Evolutionary conservation across 306 rosid species (phyloP), one percentile per base, ranked within the genome.

Genomic region (Alnus glutinosa): DNA sequence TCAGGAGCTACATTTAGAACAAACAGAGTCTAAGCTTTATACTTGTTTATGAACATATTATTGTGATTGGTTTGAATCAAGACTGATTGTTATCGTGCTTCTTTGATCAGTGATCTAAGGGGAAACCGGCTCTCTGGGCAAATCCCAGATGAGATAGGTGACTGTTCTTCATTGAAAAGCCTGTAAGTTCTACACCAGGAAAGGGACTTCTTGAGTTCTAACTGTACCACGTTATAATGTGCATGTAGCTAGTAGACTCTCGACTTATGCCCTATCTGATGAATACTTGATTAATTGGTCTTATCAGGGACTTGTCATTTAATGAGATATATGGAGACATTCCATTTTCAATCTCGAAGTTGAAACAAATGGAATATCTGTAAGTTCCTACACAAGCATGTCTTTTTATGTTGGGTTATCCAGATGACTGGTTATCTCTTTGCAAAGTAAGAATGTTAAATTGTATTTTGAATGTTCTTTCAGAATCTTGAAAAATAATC

Each of bases 121-220:
- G 94, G 86, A 62, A 96, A 93, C 81, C 80, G 81, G 30, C 84
- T 96, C 28, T 93, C 99, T 1, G 99, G 99, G 76, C 99, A 96
- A 85, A 96, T 96, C 84, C 99, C 99, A n/a, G 99, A 93, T 78
- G 98, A 96, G 93, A 96, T 96, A 79, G 99, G 99, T 64, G 99
- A 93, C 74, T 96, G 99, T 77, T 87, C 92, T 28, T 87, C 93
- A 15, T 80, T 96, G 74, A 77, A 8, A 80, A 86, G 37, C 86
- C 68, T 96, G 99, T 96, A 86, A 80, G 93, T 83, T 77, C 34
- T 73, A 52, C 30, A 32, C 37, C 9, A 7, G 4, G 34, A 77
- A 78, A 52, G 73, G 48, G 1, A 58, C n/a, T 64, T 76, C 12
- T 74, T 67, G 55, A 47, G 44, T 55, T 80, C 63, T 46, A 77